These are phyloP conservation scores for Picea engelmannii DNA, from an alignment of 83 land plant species.

Conservation along the genomic window DNA sequence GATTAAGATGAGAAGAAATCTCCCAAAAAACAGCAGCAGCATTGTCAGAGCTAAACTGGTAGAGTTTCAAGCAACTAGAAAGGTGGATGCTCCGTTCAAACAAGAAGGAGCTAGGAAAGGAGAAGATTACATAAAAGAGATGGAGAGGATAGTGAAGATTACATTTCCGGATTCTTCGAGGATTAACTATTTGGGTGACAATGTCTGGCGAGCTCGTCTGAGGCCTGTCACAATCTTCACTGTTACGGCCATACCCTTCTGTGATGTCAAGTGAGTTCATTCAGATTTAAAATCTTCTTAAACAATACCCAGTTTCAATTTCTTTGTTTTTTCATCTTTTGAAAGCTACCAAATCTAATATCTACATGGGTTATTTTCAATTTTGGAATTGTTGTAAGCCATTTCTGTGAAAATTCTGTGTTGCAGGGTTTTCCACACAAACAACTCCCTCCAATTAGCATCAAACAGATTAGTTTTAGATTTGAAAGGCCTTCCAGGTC, in stretches of 20 bases:
- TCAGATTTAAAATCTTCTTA: too few relatives aligned
- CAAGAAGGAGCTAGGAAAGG: constrained; percentile 19
- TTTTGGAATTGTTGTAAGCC: too few relatives aligned
- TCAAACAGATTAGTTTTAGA: constrained; percentile 45
- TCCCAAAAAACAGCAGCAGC: background rate
- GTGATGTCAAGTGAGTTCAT: too few relatives aligned
- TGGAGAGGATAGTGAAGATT: constrained; percentile 41
- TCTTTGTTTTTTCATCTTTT: too few relatives aligned
- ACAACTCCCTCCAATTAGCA: constrained; percentile 21
- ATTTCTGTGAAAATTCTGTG: background rate
- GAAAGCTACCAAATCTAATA: too few relatives aligned
- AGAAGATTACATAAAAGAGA: constrained; percentile 36
- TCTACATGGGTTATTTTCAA: too few relatives aligned
- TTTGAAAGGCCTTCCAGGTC: constrained; percentile 36
- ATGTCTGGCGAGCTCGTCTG: constrained; percentile 33
- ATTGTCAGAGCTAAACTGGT: constrained; percentile 22
- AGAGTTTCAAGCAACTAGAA: constrained; percentile 33
- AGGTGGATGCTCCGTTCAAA: constrained; percentile 33
- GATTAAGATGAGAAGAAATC: background rate
- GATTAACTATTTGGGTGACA: constrained; percentile 38
- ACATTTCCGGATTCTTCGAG: constrained; percentile 51
- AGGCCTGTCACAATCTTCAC: constrained; percentile 41
- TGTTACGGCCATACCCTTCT: constrained; percentile 32
- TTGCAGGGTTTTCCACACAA: constrained; percentile 44
- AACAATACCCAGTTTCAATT: too few relatives aligned